Evolutionary conservation across 768 basidiomycete genomes (phyloP).

Genomic region (Auricularia cornea): DNA sequence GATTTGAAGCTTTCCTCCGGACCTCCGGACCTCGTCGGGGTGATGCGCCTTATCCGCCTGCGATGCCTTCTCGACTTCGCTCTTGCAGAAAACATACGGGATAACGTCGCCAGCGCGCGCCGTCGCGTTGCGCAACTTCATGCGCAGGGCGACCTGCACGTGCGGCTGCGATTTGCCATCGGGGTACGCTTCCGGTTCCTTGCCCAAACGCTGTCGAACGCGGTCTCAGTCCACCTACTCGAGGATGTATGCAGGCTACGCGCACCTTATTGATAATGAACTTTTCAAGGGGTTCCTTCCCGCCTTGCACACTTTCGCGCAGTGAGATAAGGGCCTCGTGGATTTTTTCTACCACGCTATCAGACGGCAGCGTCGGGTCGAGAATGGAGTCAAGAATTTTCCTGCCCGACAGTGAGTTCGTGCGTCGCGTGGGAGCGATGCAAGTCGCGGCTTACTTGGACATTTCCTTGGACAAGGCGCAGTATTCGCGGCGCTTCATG

Average conservation of each 20-base stretch:
- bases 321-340: conserved; percentile 82
- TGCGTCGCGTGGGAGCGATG: neutral
- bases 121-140: conserved; percentile 76
- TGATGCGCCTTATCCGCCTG: conserved; percentile 90
- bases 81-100: conserved; percentile 86
- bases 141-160: conserved; percentile 87
- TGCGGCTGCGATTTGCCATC: conserved; percentile 94
- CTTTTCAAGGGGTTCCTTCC: conserved; percentile 78
- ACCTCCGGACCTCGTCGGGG: conserved; percentile 76
- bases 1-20: conserved; percentile 49
- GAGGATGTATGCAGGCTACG: conserved; percentile 1
- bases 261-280: conserved; percentile 89
- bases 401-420: too few relatives aligned
- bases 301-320: conserved; percentile 69
- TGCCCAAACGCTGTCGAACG: conserved; percentile 70
- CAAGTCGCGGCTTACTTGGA: conserved; percentile 56
- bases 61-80: conserved; percentile 49
- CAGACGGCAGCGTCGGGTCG: conserved; percentile 63
- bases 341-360: conserved; percentile 80
- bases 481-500: conserved; percentile 98
- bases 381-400: too few relatives aligned
- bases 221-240: neutral
- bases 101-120: conserved; percentile 89
- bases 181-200: conserved; percentile 95
- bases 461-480: conserved; percentile 80